phyloP scores from a whole-genome alignment of 768 basidiomycete species.

The Leccinum sublutescens region DNA sequence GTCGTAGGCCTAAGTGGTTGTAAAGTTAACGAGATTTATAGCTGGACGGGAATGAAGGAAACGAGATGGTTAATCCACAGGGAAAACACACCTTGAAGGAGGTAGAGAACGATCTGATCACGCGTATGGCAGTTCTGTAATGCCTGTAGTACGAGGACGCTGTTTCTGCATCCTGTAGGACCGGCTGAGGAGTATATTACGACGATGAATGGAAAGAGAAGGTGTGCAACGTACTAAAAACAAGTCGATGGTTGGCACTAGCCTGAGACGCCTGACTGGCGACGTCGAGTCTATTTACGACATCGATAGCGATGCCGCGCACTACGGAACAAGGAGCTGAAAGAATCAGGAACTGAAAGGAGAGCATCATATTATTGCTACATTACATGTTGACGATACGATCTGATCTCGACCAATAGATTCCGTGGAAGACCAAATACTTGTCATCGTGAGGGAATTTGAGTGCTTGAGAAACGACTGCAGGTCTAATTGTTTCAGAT shows the following conservation, averaged over 20 bases:
- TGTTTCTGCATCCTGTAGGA: slow-evolving; percentile 70
- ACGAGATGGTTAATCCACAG: no score
- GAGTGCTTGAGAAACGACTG: slow-evolving; percentile 43
- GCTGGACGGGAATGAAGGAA: no score
- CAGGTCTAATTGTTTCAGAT: slow-evolving; percentile 28
- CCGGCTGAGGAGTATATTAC: slow-evolving; percentile 51
- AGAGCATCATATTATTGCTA: neutral
- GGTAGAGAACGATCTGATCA: slow-evolving; percentile 82
- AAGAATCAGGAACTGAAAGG: slow-evolving; percentile 61
- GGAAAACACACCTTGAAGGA: slow-evolving; percentile 64
- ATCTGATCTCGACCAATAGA: slow-evolving; percentile 65
- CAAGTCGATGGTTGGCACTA: slow-evolving; percentile 52
- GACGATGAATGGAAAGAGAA: neutral
- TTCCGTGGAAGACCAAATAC: slow-evolving; percentile 71
- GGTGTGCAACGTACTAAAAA: slow-evolving; percentile 55
- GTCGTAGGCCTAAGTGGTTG: no score
- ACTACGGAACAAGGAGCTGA: slow-evolving; percentile 71
- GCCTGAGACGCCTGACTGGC: slow-evolving; percentile 47
- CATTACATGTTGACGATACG: neutral
- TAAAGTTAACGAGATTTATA: no score
- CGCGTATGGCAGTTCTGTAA: slow-evolving; percentile 62
- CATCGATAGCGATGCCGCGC: slow-evolving; percentile 60
- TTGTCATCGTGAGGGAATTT: slow-evolving; percentile 44
- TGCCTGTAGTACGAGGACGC: slow-evolving; percentile 66
- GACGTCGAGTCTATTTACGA: slow-evolving; percentile 50